phyloP scores from a whole-genome alignment of 768 basidiomycete genomes.

The Rhizopogon vinicolor region DNA sequence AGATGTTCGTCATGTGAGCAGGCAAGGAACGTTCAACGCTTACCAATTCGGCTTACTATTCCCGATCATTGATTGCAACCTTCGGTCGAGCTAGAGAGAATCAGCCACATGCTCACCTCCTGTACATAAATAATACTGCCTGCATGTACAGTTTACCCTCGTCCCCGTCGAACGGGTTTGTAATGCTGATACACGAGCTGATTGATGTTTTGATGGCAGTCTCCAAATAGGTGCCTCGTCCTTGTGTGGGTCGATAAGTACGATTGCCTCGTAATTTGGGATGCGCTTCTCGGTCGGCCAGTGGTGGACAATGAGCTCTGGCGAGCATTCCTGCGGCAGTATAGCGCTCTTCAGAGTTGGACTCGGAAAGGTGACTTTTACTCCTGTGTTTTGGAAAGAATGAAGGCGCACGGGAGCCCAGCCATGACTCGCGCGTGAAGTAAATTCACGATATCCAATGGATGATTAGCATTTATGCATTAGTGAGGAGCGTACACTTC shows the following conservation, averaged over 20 bases:
- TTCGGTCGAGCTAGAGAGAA: too few relatives aligned
- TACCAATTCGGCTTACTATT: too few relatives aligned
- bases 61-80: too few relatives aligned
- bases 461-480: too few relatives aligned
- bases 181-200: constrained; percentile 28
- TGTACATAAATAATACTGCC: constrained; percentile 28
- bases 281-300: constrained; percentile 35
- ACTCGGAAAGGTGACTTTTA: constrained; percentile 1
- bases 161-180: constrained; percentile 18
- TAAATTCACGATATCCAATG: too few relatives aligned
- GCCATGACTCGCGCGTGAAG: too few relatives aligned
- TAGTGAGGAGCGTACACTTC: background rate
- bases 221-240: constrained; percentile 28
- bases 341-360: constrained; percentile 6
- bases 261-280: constrained; percentile 24
- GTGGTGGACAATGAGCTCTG: constrained; percentile 33
- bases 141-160: constrained; percentile 30
- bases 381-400: constrained; percentile 2
- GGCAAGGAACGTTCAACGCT: too few relatives aligned
- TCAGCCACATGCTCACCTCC: constrained; percentile 19
- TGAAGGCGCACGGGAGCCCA: too few relatives aligned
- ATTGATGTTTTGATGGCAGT: constrained; percentile 37
- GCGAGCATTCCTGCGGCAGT: constrained; percentile 30
- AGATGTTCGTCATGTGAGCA: too few relatives aligned
- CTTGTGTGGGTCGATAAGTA: constrained; percentile 31